These are phyloP conservation scores for Rasamsonia emersonii DNA, from an alignment of 2,329 filamentous ascomycete genomes.

Conservation along the genomic window DNA sequence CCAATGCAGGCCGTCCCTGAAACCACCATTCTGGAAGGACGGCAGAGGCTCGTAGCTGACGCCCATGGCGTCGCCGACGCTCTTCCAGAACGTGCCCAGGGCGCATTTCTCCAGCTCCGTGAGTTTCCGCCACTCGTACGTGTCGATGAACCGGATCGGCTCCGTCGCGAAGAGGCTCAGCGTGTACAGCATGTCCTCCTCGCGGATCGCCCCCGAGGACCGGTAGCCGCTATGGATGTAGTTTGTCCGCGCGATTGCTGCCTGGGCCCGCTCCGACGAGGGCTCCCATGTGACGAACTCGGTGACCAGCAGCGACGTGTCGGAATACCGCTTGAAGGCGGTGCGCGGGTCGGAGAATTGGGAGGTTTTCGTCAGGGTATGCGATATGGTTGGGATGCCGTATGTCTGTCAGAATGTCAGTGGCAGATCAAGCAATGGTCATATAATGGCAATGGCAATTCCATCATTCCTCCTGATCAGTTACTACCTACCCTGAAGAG, in stretches of 20 bases:
- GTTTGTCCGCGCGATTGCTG: slow-evolving; percentile 56
- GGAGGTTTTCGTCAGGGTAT: slow-evolving; percentile 40
- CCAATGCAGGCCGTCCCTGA: slow-evolving; percentile 45
- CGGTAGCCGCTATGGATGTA: slow-evolving; percentile 53
- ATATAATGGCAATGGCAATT: background rate
- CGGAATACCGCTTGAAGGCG: slow-evolving; percentile 45
- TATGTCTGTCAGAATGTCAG: slow-evolving; percentile 37
- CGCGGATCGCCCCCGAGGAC: slow-evolving; percentile 49
- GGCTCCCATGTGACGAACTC: slow-evolving; percentile 41
- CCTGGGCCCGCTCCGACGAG: slow-evolving; percentile 34
- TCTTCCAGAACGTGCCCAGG: slow-evolving; percentile 61
- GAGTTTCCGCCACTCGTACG: slow-evolving; percentile 62
- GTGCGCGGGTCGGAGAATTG: slow-evolving; percentile 40
- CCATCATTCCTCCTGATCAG: background rate
- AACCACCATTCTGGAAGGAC: slow-evolving; percentile 33
- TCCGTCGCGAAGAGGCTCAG: slow-evolving; percentile 58
- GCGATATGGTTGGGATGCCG: slow-evolving; percentile 48
- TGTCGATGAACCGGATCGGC: slow-evolving; percentile 53
- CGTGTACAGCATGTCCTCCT: slow-evolving; percentile 59
- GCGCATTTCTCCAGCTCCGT: slow-evolving; percentile 62
- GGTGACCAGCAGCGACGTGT: slow-evolving; percentile 42
- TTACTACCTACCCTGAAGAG: slow-evolving; percentile 43
- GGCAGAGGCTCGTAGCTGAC: slow-evolving; percentile 45
- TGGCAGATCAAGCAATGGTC: background rate
- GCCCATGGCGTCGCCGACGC: slow-evolving; percentile 60